These are phyloP conservation scores for Silene coronaria DNA, from an alignment of 179 eudicot species.

Conservation along the genomic window DNA sequence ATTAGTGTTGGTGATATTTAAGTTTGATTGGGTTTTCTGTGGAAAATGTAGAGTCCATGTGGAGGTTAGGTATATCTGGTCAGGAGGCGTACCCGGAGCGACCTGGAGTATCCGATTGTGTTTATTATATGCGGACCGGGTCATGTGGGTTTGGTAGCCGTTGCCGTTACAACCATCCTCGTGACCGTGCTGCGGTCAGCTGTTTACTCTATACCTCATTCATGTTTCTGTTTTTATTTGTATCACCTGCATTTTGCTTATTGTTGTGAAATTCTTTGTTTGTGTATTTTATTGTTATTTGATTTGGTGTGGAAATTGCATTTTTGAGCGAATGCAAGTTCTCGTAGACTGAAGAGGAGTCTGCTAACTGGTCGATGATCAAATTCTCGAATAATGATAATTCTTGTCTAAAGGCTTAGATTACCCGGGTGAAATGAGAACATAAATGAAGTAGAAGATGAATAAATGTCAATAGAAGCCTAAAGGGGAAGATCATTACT, in stretches of 20 bases:
- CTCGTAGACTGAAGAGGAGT: background rate
- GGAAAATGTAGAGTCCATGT: conserved; percentile 65
- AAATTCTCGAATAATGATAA: background rate
- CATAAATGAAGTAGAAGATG: no score
- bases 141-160: conserved; percentile 64
- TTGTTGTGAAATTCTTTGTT: background rate
- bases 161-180: conserved; percentile 90
- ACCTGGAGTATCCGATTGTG: conserved; percentile 71
- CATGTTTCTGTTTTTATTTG: background rate
- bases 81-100: conserved; percentile 71
- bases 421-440: no score
- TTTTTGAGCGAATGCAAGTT: conserved; percentile 1
- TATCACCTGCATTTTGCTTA: conserved; percentile 6
- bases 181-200: conserved; percentile 53
- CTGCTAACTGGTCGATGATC: background rate
- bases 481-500: no score
- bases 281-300: background rate
- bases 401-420: background rate
- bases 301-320: background rate
- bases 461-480: no score
- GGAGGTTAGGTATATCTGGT: conserved; percentile 47
- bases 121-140: conserved; percentile 80
- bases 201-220: background rate
- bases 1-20: background rate
- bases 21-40: background rate